These are phyloP conservation scores for Fusarium torulosum DNA, from an alignment of 2,329 filamentous ascomycete genomes.

Conservation along the genomic window DNA sequence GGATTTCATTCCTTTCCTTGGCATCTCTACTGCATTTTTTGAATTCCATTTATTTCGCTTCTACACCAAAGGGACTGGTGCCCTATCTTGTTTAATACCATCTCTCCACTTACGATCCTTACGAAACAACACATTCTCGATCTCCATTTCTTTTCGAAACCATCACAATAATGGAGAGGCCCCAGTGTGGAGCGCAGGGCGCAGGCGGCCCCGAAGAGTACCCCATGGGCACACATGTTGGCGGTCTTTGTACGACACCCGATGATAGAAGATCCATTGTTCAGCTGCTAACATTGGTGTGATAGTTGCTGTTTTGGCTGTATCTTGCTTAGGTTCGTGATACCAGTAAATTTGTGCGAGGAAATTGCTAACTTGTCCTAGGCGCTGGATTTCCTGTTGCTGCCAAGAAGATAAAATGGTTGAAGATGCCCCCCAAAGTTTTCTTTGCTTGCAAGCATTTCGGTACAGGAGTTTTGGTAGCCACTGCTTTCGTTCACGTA, in stretches of 20 bases:
- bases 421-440: constrained; percentile 67
- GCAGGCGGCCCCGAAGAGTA: constrained; percentile 36
- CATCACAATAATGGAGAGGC: constrained; percentile 38
- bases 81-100: constrained; percentile 3
- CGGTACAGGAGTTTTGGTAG: constrained; percentile 78
- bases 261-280: not conserved
- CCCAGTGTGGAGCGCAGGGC: constrained; percentile 46
- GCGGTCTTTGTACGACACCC: constrained; percentile 48
- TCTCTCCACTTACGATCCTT: not conserved
- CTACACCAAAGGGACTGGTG: constrained; percentile 8
- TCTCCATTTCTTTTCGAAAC: constrained; percentile 2
- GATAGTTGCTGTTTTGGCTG: constrained; percentile 48
- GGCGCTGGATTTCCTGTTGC: constrained; percentile 66
- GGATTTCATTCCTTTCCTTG: not conserved
- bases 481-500: constrained; percentile 79
- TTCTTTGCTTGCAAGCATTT: constrained; percentile 76
- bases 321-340: constrained; percentile 46
- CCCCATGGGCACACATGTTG: constrained; percentile 48
- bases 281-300: not conserved
- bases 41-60: too few species aligned
- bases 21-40: not conserved
- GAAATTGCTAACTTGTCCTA: constrained; percentile 19
- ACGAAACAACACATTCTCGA: not conserved
- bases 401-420: constrained; percentile 67
- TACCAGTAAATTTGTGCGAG: rapidly evolving